phyloP scores from a whole-genome alignment of 192 early-diverging fungal genomes.

The Gigaspora rosea region DNA sequence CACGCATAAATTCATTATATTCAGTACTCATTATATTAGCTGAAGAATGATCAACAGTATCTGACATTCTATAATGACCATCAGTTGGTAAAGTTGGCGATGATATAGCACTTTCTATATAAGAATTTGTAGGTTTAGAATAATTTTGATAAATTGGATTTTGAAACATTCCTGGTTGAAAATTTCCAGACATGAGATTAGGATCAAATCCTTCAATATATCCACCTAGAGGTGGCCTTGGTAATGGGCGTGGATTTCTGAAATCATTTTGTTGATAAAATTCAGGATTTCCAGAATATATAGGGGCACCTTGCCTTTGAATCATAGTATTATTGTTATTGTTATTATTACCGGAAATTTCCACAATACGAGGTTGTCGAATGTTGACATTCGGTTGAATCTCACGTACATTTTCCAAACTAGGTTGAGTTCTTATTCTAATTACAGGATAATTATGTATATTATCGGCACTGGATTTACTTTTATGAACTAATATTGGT shows the following conservation, averaged over 20 bases:
- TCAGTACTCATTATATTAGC: slow-evolving; percentile 24
- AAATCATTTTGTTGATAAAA: no score
- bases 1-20: slow-evolving; percentile 25
- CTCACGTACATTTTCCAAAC: not conserved
- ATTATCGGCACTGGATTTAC: not conserved
- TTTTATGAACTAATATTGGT: not conserved
- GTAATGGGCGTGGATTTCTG: no score
- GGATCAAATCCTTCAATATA: no score
- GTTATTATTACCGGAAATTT: not conserved
- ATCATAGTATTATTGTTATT: no score
- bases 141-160: not conserved
- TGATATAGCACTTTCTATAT: not conserved
- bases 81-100: not conserved
- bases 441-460: not conserved
- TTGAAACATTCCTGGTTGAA: no score
- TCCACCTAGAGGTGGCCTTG: no score
- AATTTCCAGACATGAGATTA: no score
- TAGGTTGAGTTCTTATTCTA: not conserved
- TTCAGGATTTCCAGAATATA: no score
- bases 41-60: slow-evolving; percentile 11
- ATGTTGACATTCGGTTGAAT: not conserved
- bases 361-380: not conserved
- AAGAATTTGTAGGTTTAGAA: not conserved
- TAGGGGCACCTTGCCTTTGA: no score
- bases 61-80: not conserved